Evolutionary conservation across 139 green algal species (phyloP), one percentile per base, ranked within the genome.

Genomic region (Chlamydomonas schloesseri): DNA sequence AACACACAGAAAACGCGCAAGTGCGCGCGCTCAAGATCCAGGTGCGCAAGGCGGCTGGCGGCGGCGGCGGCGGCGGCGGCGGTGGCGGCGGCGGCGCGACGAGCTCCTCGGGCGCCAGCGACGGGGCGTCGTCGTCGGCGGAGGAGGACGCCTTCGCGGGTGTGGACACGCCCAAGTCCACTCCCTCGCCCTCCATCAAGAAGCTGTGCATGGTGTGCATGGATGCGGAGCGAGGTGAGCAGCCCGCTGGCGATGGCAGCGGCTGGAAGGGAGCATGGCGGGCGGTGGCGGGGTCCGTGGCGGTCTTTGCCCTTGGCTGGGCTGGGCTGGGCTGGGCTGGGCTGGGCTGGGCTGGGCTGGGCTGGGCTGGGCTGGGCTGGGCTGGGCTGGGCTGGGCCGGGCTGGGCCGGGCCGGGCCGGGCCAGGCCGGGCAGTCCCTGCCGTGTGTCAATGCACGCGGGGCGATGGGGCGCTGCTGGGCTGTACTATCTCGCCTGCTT

Each of bases 181-280:
- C 67, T 4, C 68, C 68, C 29, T 71, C 71, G 37, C 64, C 73
- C 23, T 65, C 74, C 18, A 73, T 76, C 1, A 65, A 69, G 21
- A 90, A 90, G 81, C 74, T 84, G 47, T 90, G 87, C 67, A 86
- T 88, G 73, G 87, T 90, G 57, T 90, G 87, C 73, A 90, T 90
- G 87, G 87, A 90, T 47, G 46, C 42, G 29, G 87, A 90, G 64
- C 53, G 87, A 62, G 85, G 85, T 88, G 71, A 53, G n/a, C n/a
- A 9, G 26, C 13, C n/a, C n/a, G n/a, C n/a, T n/a, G n/a, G n/a
- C n/a, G n/a, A n/a, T n/a, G n/a, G n/a, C n/a, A n/a, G n/a, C n/a
- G n/a, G n/a, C n/a, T n/a, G n/a, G n/a, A n/a, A n/a, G n/a, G 29
- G 64, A 29, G 3, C 60, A 3, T 50, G 42, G 42, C 42, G 42